These are phyloP conservation scores for Lantana camara DNA, from an alignment of 257 asterid species.

Conservation along the genomic window DNA sequence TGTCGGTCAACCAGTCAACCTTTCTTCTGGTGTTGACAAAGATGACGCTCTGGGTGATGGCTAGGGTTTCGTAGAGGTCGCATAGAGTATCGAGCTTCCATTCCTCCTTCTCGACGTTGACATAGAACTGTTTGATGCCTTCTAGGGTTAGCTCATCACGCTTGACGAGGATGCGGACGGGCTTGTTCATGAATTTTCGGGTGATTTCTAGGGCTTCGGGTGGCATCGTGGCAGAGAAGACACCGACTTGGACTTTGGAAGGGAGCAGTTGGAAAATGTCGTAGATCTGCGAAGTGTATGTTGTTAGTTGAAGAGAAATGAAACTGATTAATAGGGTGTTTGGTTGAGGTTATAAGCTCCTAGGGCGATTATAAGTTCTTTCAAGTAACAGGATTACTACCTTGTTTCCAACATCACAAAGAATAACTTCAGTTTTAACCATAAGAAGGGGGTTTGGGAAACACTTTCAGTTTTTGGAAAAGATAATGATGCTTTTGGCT, in stretches of 20 bases:
- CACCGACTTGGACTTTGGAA: conserved; percentile 58
- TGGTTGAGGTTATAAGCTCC: neutral
- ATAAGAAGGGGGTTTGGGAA: too few relatives aligned
- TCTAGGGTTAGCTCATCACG: conserved; percentile 67
- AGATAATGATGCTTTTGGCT: too few relatives aligned
- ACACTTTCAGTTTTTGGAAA: too few relatives aligned
- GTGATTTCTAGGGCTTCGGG: conserved; percentile 71
- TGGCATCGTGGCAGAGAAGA: conserved; percentile 67
- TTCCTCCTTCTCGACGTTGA: conserved; percentile 62
- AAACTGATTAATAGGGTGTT: neutral
- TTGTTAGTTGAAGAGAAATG: neutral
- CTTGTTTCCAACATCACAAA: too few relatives aligned
- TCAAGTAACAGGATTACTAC: too few relatives aligned
- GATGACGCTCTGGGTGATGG: conserved; percentile 68
- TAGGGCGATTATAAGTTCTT: too few relatives aligned
- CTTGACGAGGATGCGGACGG: conserved; percentile 63
- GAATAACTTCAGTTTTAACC: too few relatives aligned
- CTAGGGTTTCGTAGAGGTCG: conserved; percentile 59
- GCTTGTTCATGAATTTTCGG: conserved; percentile 66
- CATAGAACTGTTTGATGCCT: conserved; percentile 64
- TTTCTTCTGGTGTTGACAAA: conserved; percentile 68
- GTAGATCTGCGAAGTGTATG: conserved; percentile 40
- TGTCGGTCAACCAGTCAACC: conserved; percentile 73
- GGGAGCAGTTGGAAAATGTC: conserved; percentile 67
- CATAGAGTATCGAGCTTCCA: conserved; percentile 66